These are phyloP conservation scores for Alternaria arbusti DNA, from an alignment of 2,329 filamentous ascomycete species.

Conservation along the genomic window DNA sequence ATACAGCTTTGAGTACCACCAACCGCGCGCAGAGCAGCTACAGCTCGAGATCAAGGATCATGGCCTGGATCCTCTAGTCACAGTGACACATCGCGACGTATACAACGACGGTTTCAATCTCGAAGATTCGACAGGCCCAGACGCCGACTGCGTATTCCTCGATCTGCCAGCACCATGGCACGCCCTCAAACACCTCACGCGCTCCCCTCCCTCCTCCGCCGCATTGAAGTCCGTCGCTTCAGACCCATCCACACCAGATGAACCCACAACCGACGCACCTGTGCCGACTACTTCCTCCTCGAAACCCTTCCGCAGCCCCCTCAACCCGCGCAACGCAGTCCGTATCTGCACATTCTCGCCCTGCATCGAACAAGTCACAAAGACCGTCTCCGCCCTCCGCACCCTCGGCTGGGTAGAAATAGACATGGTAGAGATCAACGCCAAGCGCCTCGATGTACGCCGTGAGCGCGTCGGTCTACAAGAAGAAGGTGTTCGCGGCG, in stretches of 20 bases:
- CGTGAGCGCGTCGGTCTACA: constrained; percentile 80
- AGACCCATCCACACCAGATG: constrained; percentile 46
- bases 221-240: constrained; percentile 35
- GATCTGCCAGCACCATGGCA: constrained; percentile 84
- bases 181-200: constrained; percentile 76
- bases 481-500: constrained; percentile 69
- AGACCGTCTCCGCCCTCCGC: constrained; percentile 81
- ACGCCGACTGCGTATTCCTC: constrained; percentile 75
- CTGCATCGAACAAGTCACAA: constrained; percentile 94
- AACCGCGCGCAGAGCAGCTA: constrained; percentile 73
- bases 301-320: constrained; percentile 53
- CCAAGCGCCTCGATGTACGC: constrained; percentile 79
- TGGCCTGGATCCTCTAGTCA: constrained; percentile 68
- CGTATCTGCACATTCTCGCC: constrained; percentile 95
- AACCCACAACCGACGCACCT: constrained; percentile 2
- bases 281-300: constrained; percentile 9
- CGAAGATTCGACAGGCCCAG: constrained; percentile 26
- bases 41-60: constrained; percentile 73
- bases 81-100: constrained; percentile 79
- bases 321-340: constrained; percentile 74
- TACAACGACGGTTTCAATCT: constrained; percentile 76
- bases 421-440: constrained; percentile 87
- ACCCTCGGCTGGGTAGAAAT: constrained; percentile 88
- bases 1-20: constrained; percentile 84
- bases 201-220: constrained; percentile 49